Conservation (phyloP, 2,329 filamentous ascomycete genomes). For the Trichoderma sp. region DNA sequence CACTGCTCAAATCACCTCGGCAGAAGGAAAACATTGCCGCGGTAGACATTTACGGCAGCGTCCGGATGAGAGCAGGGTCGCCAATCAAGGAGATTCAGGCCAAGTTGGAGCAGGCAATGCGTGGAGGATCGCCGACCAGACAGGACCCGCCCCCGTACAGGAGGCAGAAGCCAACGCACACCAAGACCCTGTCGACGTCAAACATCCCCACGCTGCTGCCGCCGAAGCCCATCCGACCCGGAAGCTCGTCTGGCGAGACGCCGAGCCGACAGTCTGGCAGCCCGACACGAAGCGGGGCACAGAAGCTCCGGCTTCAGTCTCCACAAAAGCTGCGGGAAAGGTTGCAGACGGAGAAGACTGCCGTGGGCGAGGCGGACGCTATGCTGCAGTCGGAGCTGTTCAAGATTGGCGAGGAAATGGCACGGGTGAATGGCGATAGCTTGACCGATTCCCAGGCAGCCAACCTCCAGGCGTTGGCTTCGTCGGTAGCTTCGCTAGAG, state of each 20-base stretch:
- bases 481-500: conserved; percentile 65
- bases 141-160: conserved; percentile 22
- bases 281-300: conserved; percentile 34
- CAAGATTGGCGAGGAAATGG: conserved; percentile 78
- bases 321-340: conserved; percentile 79
- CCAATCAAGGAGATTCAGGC: conserved; percentile 17
- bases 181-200: conserved; percentile 51
- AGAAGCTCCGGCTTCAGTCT: conserved; percentile 65
- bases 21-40: conserved; percentile 43
- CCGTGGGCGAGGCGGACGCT: conserved; percentile 66
- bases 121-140: conserved; percentile 22
- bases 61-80: conserved; percentile 16
- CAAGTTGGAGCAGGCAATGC: conserved; percentile 21
- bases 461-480: conserved; percentile 49
- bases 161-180: conserved; percentile 35
- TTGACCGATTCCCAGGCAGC: conserved; percentile 31
- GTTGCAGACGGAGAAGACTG: conserved; percentile 74
- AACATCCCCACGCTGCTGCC: conserved; percentile 56
- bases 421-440: conserved; percentile 46
- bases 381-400: conserved; percentile 71
- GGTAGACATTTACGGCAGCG: conserved; percentile 24
- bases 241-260: conserved; percentile 28
- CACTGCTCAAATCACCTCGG: conserved; percentile 40
- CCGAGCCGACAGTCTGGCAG: conserved; percentile 25
- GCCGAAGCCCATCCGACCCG: conserved; percentile 40